Evolutionary conservation across 441 rosid species (phyloP).

Genomic region (Adansonia madagascariensis): DNA sequence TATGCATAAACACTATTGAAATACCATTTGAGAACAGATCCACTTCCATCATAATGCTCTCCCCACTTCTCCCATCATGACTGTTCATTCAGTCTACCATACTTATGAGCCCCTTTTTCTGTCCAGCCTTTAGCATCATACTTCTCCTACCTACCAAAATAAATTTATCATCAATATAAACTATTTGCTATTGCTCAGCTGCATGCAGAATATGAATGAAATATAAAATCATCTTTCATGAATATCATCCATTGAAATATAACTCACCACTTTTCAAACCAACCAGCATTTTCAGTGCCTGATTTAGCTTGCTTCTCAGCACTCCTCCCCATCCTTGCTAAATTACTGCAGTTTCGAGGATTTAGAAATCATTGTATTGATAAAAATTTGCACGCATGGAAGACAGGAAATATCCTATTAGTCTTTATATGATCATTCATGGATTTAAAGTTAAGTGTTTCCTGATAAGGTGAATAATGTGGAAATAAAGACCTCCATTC

Average conservation of each 20-base stretch:
- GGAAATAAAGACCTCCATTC: conserved; percentile 79
- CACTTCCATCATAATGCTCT: too few species aligned
- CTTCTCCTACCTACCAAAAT: too few species aligned
- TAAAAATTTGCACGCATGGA: conserved; percentile 15
- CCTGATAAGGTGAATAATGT: conserved; percentile 20
- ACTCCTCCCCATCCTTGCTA: conserved; percentile 96
- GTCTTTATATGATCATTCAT: background rate
- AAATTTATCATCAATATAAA: too few species aligned
- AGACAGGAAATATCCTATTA: conserved; percentile 12
- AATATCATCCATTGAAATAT: conserved; percentile 20
- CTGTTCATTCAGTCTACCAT: too few species aligned
- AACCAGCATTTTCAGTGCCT: conserved; percentile 94
- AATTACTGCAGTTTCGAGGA: conserved; percentile 61
- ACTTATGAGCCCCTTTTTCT: too few species aligned
- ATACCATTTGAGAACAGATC: conserved; percentile 66
- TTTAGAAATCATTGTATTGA: background rate
- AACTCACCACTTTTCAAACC: conserved; percentile 96
- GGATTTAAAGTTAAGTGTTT: conserved; percentile 15
- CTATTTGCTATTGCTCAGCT: too few species aligned
- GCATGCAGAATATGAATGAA: conserved; percentile 17
- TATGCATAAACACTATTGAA: conserved; percentile 17
- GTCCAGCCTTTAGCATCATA: too few species aligned
- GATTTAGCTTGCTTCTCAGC: conserved; percentile 99
- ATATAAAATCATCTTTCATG: background rate
- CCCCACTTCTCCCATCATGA: too few species aligned